phyloP scores from a whole-genome alignment of 306 rosid genomes.

The Notholithocarpus densiflorus region DNA sequence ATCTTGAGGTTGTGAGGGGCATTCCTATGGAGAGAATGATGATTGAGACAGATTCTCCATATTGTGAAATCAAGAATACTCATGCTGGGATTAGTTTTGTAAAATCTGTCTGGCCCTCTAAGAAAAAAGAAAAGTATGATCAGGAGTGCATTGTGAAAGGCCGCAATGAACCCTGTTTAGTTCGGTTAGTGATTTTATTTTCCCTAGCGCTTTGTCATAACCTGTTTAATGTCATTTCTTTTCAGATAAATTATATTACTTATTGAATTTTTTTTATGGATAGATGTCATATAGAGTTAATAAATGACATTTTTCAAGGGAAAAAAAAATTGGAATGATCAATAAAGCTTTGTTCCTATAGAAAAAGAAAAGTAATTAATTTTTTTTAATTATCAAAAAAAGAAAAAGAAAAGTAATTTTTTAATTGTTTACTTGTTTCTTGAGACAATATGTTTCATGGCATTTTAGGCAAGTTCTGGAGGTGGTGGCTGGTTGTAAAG shows the following conservation, averaged over 20 bases:
- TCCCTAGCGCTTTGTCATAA: neutral
- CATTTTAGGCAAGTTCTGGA: slow-evolving; percentile 88
- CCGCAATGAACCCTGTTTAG: slow-evolving; percentile 94
- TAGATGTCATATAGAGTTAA: neutral
- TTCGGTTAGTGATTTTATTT: slow-evolving; percentile 46
- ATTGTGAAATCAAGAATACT: slow-evolving; percentile 89
- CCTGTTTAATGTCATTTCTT: neutral
- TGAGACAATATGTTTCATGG: slow-evolving; percentile 11
- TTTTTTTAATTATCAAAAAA: too few species aligned
- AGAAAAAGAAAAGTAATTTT: neutral
- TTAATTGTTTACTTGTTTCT: slow-evolving; percentile 1
- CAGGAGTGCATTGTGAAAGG: slow-evolving; percentile 72
- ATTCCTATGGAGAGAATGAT: slow-evolving; percentile 83
- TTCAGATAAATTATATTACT: neutral
- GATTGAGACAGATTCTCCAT: slow-evolving; percentile 96
- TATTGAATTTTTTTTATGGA: neutral
- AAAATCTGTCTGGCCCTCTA: slow-evolving; percentile 76
- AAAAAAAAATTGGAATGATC: neutral
- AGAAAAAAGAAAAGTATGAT: slow-evolving; percentile 91
- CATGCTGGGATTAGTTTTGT: slow-evolving; percentile 83
- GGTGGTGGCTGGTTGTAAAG: slow-evolving; percentile 87
- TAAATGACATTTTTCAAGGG: neutral
- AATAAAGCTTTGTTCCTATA: neutral
- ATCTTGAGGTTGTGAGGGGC: slow-evolving; percentile 72
- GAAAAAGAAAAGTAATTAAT: neutral